Conservation (phyloP, 2,329 filamentous ascomycete species). For the Triangularia verruculosa region DNA sequence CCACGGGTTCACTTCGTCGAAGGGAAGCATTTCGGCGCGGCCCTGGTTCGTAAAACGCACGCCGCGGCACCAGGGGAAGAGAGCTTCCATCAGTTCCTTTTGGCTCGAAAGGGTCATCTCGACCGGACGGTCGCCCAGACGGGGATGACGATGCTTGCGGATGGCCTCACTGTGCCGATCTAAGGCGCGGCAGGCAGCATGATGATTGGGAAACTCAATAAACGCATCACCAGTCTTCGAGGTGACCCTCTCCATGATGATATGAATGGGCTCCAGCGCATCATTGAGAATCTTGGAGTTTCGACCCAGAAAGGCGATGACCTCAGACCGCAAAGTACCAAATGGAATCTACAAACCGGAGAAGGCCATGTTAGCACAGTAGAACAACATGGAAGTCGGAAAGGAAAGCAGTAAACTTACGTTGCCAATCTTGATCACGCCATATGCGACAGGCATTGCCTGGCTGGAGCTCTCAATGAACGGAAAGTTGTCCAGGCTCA, state of each 20-base stretch:
- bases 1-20: constrained; percentile 41
- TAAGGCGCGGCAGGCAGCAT: constrained; percentile 54
- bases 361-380: neutral
- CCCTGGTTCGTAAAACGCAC: constrained; percentile 54
- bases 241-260: constrained; percentile 62
- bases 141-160: constrained; percentile 38
- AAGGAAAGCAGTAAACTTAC: constrained; percentile 36
- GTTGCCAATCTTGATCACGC: constrained; percentile 50
- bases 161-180: constrained; percentile 41
- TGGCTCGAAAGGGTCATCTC: constrained; percentile 57
- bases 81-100: constrained; percentile 55
- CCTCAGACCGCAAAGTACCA: constrained; percentile 49
- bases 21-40: constrained; percentile 40
- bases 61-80: constrained; percentile 58
- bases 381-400: neutral
- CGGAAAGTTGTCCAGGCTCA: constrained; percentile 43
- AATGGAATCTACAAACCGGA: constrained; percentile 60
- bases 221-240: constrained; percentile 62
- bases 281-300: constrained; percentile 56
- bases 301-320: constrained; percentile 58
- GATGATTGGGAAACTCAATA: constrained; percentile 53
- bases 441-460: constrained; percentile 34
- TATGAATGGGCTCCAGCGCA: constrained; percentile 55
- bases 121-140: constrained; percentile 56
- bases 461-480: constrained; percentile 41